Percentiles rank a stretch among this genome's conserved stretches.
Conservation (phyloP, 179 eudicot species). For the Carnegiea gigantea region DNA sequence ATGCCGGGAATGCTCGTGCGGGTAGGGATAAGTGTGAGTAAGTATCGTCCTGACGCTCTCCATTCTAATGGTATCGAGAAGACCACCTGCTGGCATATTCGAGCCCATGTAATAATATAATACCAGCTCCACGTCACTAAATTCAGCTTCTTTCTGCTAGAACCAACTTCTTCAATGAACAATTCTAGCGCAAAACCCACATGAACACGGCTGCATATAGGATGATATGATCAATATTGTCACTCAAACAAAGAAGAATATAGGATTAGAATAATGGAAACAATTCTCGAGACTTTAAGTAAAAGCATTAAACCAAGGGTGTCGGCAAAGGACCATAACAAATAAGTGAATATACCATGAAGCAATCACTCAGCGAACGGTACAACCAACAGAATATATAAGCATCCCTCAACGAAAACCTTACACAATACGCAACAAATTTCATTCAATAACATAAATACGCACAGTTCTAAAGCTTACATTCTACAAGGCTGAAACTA, state of each 20-base stretch:
- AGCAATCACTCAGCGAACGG: background rate
- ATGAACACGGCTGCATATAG: background rate
- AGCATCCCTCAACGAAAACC: background rate
- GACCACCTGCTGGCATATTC: conserved; percentile 55
- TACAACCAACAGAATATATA: background rate
- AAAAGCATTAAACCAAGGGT: background rate
- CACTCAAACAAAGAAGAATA: conserved; percentile 3
- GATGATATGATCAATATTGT: background rate
- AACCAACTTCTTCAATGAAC: conserved; percentile 19
- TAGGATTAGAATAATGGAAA: background rate
- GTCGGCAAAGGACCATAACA: no score
- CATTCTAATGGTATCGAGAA: conserved; percentile 76
- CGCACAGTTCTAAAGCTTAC: no score
- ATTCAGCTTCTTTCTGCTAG: background rate
- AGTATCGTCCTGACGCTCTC: conserved; percentile 86
- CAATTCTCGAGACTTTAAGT: background rate
- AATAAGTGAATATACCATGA: background rate
- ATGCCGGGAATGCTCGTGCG: conserved; percentile 97
- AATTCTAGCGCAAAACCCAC: conserved; percentile 14
- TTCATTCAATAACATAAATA: no score
- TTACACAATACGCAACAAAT: no score
- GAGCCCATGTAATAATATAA: conserved; percentile 34
- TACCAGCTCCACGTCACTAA: conserved; percentile 13
- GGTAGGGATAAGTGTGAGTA: conserved; percentile 84
- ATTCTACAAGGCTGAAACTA: no score